Percentiles rank a stretch among this genome's conserved stretches.
Conservation (phyloP, 2,329 filamentous ascomycete genomes). For the Cladosporium sp. region DNA sequence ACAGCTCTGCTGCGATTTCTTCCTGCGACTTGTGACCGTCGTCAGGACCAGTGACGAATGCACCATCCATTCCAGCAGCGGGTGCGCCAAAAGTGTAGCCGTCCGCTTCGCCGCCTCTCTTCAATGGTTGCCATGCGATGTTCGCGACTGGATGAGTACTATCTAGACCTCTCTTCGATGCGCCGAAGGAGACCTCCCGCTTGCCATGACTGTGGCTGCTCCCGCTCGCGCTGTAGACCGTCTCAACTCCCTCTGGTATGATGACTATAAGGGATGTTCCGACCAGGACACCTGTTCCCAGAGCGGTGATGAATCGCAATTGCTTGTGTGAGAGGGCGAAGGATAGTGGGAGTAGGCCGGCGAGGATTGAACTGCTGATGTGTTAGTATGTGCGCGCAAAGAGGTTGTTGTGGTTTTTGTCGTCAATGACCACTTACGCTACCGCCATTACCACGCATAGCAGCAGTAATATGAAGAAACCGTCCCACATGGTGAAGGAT, state of each 20-base stretch:
- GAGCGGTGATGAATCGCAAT: slow-evolving; percentile 80
- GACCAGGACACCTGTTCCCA: slow-evolving; percentile 90
- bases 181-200: slow-evolving; percentile 4
- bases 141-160: background rate
- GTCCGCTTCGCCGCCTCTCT: background rate
- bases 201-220: slow-evolving; percentile 18
- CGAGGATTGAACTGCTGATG: slow-evolving; percentile 74
- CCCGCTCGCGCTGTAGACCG: slow-evolving; percentile 60
- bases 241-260: slow-evolving; percentile 93
- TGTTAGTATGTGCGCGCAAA: slow-evolving; percentile 14
- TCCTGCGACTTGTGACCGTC: slow-evolving; percentile 22
- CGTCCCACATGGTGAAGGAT: slow-evolving; percentile 49
- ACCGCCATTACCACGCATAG: slow-evolving; percentile 62
- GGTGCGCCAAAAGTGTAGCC: background rate
- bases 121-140: slow-evolving; percentile 3
- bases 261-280: slow-evolving; percentile 95
- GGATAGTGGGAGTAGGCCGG: slow-evolving; percentile 83
- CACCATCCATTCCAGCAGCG: background rate
- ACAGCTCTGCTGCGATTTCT: slow-evolving; percentile 15
- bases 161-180: background rate
- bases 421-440: slow-evolving; percentile 44
- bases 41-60: slow-evolving; percentile 27
- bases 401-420: background rate
- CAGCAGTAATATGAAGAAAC: slow-evolving; percentile 59
- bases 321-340: slow-evolving; percentile 83